These are phyloP conservation scores for Phytophthora cryptogea DNA, from an alignment of 352 stramenopile species.

Conservation along the genomic window DNA sequence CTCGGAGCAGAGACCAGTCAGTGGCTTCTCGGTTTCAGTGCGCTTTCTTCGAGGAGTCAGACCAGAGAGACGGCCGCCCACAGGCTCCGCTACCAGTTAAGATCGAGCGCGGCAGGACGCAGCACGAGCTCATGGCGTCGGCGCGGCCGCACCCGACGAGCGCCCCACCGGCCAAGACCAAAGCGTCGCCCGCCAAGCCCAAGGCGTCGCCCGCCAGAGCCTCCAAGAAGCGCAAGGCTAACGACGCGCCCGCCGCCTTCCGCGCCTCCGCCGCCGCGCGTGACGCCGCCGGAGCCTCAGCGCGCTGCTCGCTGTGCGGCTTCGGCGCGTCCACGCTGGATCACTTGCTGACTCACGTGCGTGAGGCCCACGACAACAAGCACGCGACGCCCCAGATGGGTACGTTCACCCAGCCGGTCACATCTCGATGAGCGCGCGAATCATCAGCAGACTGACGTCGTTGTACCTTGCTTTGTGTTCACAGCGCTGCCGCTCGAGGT, in stretches of 20 bases:
- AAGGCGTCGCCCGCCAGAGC: constrained; percentile 9
- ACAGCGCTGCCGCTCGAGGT: constrained; percentile 59
- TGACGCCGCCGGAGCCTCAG: constrained; percentile 7
- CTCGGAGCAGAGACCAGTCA: neutral
- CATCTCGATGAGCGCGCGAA: constrained; percentile 8
- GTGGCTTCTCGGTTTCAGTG: constrained; percentile 6
- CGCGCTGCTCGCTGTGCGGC: constrained; percentile 48
- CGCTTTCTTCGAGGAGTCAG: constrained; percentile 6
- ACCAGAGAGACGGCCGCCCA: neutral
- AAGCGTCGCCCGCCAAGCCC: constrained; percentile 6
- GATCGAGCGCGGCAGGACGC: constrained; percentile 11
- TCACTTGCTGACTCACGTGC: constrained; percentile 56
- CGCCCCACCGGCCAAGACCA: neutral
- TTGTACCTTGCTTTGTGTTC: neutral
- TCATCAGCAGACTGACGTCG: neutral
- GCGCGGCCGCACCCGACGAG: constrained; percentile 13
- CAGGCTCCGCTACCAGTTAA: constrained; percentile 8
- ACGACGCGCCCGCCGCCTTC: constrained; percentile 23
- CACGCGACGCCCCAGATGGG: constrained; percentile 46
- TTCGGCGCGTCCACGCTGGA: constrained; percentile 51
- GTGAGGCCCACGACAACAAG: constrained; percentile 38
- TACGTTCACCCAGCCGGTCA: constrained; percentile 35
- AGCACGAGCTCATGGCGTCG: constrained; percentile 22
- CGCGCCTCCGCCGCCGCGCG: constrained; percentile 13
- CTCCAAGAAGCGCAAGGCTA: constrained; percentile 67